Base-by-base conservation (phyloP, 2,329 filamentous ascomycete species). In the Fusarium sp. region DNA sequence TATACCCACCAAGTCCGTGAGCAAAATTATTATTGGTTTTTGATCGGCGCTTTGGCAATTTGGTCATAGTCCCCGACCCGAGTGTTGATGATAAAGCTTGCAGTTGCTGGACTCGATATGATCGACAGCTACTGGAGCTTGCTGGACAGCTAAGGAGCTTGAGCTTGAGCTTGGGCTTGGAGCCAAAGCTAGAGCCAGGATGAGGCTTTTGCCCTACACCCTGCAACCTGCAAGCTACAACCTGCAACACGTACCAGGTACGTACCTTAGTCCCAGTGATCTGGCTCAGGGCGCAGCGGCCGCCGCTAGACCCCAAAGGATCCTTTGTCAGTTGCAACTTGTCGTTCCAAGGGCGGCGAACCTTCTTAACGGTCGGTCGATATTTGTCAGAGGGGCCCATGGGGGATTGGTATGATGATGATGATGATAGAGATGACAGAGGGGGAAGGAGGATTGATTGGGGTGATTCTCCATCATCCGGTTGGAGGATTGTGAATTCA, bases 211-310 rank as follows among this genome's bases (percentile, higher is more conserved):
- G 17, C 34, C 34, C 34, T 36, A 17, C 34, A 36, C 26, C 26
- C 26, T 28, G 26, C 10, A 11, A 28, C 34, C n/a, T n/a, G n/a
- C n/a, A n/a, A n/a, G n/a, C 34, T 36, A 17, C 34, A 36, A 9
- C 26, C 26, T 28, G 26, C 10, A 11, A 28, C 34, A 36, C 9
- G 34, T 36, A 36, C 34, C 34, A n/a, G 34, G 26, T 28, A 28
- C 26, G 26, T 28, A 28, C 26, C 26, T 28, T n/a, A 67, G 64
- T 62, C 59, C 65, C 64, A 68, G 59, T 61, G 65, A 68, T 68
- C 52, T 67, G 64, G 64, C 62, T 66, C 63, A 67, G 63, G 63
- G 63, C 64, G 58, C 64, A 53, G 64, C 64, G 64, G 65, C 59
- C 55, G 65, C 48, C 50, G 30, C 50, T 48, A 28, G 47, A 34